Evolutionary conservation across 2,329 filamentous ascomycete species (phyloP), one percentile per base, ranked within the genome.

Genomic region (Tricladium varicosporioides): DNA sequence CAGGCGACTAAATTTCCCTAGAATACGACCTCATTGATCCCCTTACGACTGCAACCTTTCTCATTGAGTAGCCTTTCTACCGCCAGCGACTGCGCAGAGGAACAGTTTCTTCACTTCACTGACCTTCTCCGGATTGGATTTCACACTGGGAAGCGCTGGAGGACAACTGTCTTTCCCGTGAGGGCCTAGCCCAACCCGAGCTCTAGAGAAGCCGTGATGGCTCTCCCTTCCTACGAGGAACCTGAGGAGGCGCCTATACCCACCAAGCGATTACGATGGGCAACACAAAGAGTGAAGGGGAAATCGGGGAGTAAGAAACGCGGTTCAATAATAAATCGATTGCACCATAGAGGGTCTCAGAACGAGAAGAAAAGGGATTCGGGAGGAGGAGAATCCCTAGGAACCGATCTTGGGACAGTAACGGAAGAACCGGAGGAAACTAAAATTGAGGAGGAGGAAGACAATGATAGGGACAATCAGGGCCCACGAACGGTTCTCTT

Each of bases 251-350:
- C 74, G 64, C 78, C 83, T 65, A 75, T 80, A 58, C 81, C 83
- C 8, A 88, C 86, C 18, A 91, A 93, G 71, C 83, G 92, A 70
- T 86, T 94, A 73, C 83, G 94, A 85, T 97, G 94, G 94, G 93
- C 94, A 15, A 97, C 94, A n/a, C 90, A 92, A 69, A 90, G 91
- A 72, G 84, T 89, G 73, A 86, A 86, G 13, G 85, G 89, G 67
- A 83, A 86, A 70, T 89, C 86, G 71, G 91, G 88, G 63, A 79
- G 81, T 65, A 81, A 83, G 71, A 97, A 97, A 80, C 86, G 94
- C 61, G 77, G 87, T 57, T 94, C 90, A 47, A 86, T 97, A 62
- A 84, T 94, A 67, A 86, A 89, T 67, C 87, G 92, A 65, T 78
- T 86, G 69, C 84, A 90, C 71, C 86, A 83, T 55, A 58, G 62